Conservation (phyloP, 2,329 filamentous ascomycete species). For the Lasiodiplodia citricola region DNA sequence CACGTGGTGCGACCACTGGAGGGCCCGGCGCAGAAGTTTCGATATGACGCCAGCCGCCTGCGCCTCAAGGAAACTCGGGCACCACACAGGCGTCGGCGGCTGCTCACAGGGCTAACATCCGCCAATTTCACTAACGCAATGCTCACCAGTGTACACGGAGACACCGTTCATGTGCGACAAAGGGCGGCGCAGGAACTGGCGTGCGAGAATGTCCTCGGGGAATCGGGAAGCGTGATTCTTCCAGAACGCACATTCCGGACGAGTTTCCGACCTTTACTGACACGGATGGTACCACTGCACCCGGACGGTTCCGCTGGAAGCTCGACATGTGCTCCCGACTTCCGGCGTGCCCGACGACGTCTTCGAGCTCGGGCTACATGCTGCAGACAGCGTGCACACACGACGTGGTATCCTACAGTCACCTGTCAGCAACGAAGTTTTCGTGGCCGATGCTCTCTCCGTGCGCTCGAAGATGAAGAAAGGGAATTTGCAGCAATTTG, state of each 20-base stretch:
- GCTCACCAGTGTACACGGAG: constrained; percentile 43
- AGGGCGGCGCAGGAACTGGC: constrained; percentile 40
- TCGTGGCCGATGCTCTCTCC: not conserved
- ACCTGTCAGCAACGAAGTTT: constrained; percentile 1
- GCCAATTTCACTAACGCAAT: constrained; percentile 34
- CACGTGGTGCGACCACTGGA: constrained; percentile 34
- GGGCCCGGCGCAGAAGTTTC: constrained; percentile 34
- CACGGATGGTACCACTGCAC: constrained; percentile 29
- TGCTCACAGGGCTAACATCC: constrained; percentile 31
- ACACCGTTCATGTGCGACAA: constrained; percentile 38
- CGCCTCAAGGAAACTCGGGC: constrained; percentile 32
- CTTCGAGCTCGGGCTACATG: not conserved
- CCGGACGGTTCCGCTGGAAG: constrained; percentile 28
- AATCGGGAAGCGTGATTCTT: constrained; percentile 38
- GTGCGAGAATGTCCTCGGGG: constrained; percentile 42
- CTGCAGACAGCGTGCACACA: not conserved
- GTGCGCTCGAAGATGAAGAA: not conserved
- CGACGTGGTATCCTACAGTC: not conserved
- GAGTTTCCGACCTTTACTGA: constrained; percentile 40
- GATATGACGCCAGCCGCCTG: constrained; percentile 36
- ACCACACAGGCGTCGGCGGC: constrained; percentile 35
- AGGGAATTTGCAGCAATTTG: constrained; percentile 10
- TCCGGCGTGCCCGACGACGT: not conserved
- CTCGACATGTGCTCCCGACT: constrained; percentile 1
- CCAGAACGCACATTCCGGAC: constrained; percentile 38